phyloP scores from a whole-genome alignment of 78 protist species.

The Ministeria vibrans region DNA sequence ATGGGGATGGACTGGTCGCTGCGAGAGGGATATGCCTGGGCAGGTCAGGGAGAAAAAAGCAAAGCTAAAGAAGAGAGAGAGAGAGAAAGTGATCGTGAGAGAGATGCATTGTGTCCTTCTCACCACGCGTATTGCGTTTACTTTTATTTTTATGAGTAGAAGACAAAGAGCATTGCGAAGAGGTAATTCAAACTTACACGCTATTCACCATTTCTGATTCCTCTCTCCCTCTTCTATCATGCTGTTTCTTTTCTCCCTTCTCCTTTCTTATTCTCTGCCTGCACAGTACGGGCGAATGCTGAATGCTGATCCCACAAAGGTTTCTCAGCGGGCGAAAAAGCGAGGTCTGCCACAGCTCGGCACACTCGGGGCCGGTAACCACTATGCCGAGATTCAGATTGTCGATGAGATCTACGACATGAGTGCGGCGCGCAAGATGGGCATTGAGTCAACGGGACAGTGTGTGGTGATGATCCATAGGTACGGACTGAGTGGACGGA shows the following conservation, averaged over 20 bases:
- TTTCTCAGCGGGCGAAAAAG: constrained; percentile 77
- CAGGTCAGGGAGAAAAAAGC: too few species aligned
- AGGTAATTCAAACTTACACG: neutral
- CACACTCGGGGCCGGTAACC: constrained; percentile 94
- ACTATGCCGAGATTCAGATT: constrained; percentile 60
- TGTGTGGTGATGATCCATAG: neutral
- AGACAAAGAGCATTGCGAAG: constrained; percentile 94
- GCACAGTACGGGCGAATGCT: constrained; percentile 88
- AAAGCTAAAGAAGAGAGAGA: too few species aligned
- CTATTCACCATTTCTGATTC: neutral
- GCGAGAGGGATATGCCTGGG: too few species aligned
- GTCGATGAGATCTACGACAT: constrained; percentile 87
- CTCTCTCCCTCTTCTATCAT: neutral
- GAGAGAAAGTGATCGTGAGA: too few species aligned
- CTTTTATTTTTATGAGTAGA: too few species aligned
- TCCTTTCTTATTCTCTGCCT: too few species aligned
- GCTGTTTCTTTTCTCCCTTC: too few species aligned
- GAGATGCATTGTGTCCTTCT: too few species aligned
- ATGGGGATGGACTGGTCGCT: constrained; percentile 88
- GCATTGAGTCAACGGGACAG: constrained; percentile 58
- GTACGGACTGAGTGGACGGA: neutral
- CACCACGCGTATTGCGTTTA: too few species aligned
- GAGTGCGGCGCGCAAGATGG: constrained; percentile 80
- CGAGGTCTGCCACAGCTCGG: constrained; percentile 89
- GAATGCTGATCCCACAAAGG: constrained; percentile 69